Percentiles rank a stretch among this genome's conserved stretches.
Conservation (phyloP, 345 rosid species). For the Brassica napus region Da-Ae NC_063444.1:15273001-15273500, state of each 20-base stretch:
- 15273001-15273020: background rate
- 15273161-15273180: too few relatives aligned
- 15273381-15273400: conserved; percentile 11
- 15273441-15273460: conserved; percentile 1
- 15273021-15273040: background rate
- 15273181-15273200: too few relatives aligned
- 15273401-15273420: conserved; percentile 31
- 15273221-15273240: too few relatives aligned
- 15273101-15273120: background rate
- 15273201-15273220: too few relatives aligned
- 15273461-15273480: background rate
- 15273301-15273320: too few relatives aligned
- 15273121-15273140: too few relatives aligned
- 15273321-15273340: conserved; percentile 16
- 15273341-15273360: conserved; percentile 19
- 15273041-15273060: background rate
- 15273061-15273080: background rate
- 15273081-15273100: background rate
- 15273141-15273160: too few relatives aligned
- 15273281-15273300: too few relatives aligned
- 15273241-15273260: too few relatives aligned
- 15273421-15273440: conserved; percentile 29
- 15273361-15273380: conserved; percentile 2
- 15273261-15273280: too few relatives aligned
- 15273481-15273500: conserved; percentile 8